These are phyloP conservation scores for Phytopythium litorale DNA, from an alignment of 352 stramenopile species.

Conservation along the genomic window DNA sequence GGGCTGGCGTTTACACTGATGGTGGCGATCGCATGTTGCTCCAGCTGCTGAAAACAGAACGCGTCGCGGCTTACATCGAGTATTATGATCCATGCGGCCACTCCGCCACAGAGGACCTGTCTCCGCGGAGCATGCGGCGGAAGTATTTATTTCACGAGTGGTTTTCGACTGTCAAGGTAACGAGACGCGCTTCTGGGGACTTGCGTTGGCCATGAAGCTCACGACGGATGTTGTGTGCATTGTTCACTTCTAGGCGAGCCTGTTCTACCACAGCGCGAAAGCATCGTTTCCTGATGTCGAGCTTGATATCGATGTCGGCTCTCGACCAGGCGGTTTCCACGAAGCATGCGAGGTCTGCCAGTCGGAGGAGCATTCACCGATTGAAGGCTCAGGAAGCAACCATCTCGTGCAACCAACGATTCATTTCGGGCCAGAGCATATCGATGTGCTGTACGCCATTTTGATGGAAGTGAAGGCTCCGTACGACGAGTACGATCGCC, in stretches of 20 bases:
- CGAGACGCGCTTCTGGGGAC: not conserved
- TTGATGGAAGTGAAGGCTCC: conserved; percentile 83
- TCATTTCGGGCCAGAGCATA: conserved; percentile 73
- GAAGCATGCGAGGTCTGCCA: conserved; percentile 37
- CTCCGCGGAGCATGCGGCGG: conserved; percentile 15
- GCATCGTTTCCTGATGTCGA: conserved; percentile 81
- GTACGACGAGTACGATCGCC: conserved; percentile 81
- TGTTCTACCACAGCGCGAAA: conserved; percentile 79
- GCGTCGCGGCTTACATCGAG: conserved; percentile 72
- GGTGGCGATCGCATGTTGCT: not conserved
- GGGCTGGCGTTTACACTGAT: not conserved
- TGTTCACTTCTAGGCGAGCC: conserved; percentile 29
- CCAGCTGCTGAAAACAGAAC: conserved; percentile 62
- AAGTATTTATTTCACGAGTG: conserved; percentile 88
- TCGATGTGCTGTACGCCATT: conserved; percentile 85
- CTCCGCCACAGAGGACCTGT: not conserved
- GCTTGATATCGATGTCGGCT: conserved; percentile 61
- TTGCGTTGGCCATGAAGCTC: not conserved
- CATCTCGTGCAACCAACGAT: conserved; percentile 38
- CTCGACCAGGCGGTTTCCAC: conserved; percentile 18
- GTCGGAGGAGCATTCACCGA: not conserved
- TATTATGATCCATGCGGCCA: conserved; percentile 27
- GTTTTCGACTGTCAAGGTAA: conserved; percentile 73
- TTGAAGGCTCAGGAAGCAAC: conserved; percentile 2
- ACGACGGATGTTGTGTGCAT: not conserved